phyloP scores from a whole-genome alignment of 2,329 filamentous ascomycete genomes.

The Sarocladium strictum region DNA sequence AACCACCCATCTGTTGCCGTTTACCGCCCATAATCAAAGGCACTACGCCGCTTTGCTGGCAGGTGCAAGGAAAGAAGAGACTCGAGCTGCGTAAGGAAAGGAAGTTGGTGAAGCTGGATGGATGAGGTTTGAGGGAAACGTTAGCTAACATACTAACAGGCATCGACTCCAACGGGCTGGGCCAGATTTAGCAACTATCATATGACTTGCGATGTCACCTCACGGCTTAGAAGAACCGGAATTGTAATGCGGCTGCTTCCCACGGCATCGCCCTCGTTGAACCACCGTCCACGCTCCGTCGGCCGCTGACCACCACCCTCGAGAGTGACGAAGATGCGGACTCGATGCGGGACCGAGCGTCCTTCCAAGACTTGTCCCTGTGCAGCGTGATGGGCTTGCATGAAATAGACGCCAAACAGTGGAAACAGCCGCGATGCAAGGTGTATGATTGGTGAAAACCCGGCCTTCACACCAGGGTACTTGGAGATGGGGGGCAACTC shows the following conservation, averaged over 20 bases:
- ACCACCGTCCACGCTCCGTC: slow-evolving; percentile 7
- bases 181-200: no score
- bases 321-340: neutral
- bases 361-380: slow-evolving; percentile 10
- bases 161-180: no score
- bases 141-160: no score
- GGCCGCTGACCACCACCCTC: slow-evolving; percentile 9
- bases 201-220: no score
- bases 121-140: no score
- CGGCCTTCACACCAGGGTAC: slow-evolving; percentile 1
- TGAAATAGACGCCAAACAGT: slow-evolving; percentile 24
- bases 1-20: neutral
- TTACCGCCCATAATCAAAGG: neutral
- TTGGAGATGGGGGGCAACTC: neutral
- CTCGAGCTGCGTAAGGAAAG: no score
- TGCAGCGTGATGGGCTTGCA: slow-evolving; percentile 14
- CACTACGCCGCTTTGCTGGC: neutral
- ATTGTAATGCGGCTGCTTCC: no score
- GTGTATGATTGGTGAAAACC: slow-evolving; percentile 22
- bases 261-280: no score
- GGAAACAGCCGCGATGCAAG: slow-evolving; percentile 18
- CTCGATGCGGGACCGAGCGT: neutral
- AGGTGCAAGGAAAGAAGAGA: neutral
- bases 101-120: no score
- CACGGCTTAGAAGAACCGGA: no score